phyloP scores from a whole-genome alignment of 768 basidiomycete species.

The Suillus brevipes region DNA sequence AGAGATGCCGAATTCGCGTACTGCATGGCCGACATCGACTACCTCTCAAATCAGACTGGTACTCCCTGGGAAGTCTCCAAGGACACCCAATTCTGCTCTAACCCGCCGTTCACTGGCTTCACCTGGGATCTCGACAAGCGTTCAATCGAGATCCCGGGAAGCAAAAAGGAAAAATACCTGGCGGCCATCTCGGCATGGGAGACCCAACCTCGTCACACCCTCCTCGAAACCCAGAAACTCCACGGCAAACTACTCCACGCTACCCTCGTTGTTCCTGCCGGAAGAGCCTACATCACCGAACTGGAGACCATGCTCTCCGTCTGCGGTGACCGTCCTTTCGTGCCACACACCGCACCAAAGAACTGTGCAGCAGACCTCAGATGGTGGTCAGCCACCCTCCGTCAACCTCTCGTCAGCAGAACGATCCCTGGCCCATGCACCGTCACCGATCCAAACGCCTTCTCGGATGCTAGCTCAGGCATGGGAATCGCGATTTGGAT shows the following conservation, averaged over 20 bases:
- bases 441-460: not conserved
- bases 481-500: not conserved
- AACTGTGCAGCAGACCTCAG: not conserved
- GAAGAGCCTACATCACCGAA: too few species aligned
- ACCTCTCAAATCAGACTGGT: too few species aligned
- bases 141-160: too few species aligned
- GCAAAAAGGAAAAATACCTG: too few species aligned
- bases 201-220: not conserved
- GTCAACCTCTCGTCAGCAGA: not conserved
- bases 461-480: not conserved
- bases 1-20: too few species aligned
- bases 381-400: not conserved
- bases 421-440: not conserved
- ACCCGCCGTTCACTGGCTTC: too few species aligned
- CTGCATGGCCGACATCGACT: too few species aligned
- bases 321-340: not conserved
- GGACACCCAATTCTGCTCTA: too few species aligned
- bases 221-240: not conserved
- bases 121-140: too few species aligned
- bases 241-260: not conserved
- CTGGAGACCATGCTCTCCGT: too few species aligned
- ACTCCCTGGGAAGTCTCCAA: too few species aligned
- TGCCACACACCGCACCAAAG: not conserved
- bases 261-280: not conserved
- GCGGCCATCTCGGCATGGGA: constrained; percentile 29